phyloP scores from a whole-genome alignment of 345 rosid species.

The Acer campestre region DNA sequence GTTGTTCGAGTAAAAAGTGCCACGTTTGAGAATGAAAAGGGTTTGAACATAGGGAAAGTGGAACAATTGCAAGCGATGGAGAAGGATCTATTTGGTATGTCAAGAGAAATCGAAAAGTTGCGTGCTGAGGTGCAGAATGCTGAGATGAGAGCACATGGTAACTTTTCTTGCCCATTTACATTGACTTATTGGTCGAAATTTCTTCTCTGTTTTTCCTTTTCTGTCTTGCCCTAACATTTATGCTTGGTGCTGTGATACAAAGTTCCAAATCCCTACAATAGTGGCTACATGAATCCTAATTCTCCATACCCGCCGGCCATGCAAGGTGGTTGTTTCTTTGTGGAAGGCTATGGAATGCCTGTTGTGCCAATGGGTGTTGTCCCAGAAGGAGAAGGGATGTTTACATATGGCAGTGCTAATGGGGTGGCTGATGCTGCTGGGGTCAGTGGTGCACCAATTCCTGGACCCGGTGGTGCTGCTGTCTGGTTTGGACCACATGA shows the following conservation, averaged over 20 bases:
- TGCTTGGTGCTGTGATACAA: conserved; percentile 6
- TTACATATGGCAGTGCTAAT: conserved; percentile 28
- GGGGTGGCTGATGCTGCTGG: conserved; percentile 18
- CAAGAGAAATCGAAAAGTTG: conserved; percentile 65
- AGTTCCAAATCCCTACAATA: conserved; percentile 35
- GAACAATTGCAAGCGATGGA: conserved; percentile 65
- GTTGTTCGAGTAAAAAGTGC: conserved; percentile 40
- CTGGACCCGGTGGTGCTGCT: conserved; percentile 23
- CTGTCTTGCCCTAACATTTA: conserved; percentile 2
- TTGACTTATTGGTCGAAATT: not conserved
- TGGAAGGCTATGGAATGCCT: conserved; percentile 35
- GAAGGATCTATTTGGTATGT: conserved; percentile 59
- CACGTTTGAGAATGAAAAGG: conserved; percentile 67
- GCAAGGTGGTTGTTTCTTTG: conserved; percentile 23
- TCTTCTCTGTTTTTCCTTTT: not conserved
- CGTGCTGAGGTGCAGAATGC: conserved; percentile 49
- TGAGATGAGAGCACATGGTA: conserved; percentile 46
- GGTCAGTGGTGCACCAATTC: conserved; percentile 13
- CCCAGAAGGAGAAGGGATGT: conserved; percentile 24
- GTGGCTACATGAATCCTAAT: conserved; percentile 28
- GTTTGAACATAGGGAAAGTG: conserved; percentile 65
- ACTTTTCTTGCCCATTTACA: conserved; percentile 11
- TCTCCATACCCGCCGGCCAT: conserved; percentile 28
- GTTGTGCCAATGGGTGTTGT: conserved; percentile 25
- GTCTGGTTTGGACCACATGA: conserved; percentile 32